Evolutionary conservation across 805 yeast species (phyloP).

Genomic region (Kuraishia ogatae): DNA sequence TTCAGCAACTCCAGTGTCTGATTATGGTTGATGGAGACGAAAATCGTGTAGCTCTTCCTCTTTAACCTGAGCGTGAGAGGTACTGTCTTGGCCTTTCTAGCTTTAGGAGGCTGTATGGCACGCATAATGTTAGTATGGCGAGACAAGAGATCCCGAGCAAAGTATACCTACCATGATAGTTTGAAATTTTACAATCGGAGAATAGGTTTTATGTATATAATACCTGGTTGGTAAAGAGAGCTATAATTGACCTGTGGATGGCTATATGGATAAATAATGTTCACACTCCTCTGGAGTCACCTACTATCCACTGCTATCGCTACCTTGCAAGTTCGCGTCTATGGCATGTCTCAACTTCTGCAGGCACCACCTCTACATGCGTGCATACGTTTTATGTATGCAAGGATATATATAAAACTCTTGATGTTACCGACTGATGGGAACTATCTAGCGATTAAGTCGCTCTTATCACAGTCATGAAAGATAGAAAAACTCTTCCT

Average conservation of each 20-base stretch:
- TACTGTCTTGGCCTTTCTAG: constrained; percentile 3
- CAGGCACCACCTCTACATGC: neutral
- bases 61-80: constrained; percentile 21
- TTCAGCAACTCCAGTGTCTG: constrained; percentile 19
- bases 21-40: constrained; percentile 16
- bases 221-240: too few species aligned
- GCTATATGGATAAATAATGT: too few species aligned
- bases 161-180: neutral
- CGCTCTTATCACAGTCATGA: too few species aligned
- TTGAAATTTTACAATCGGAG: neutral
- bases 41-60: constrained; percentile 25
- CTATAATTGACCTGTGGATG: too few species aligned
- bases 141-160: neutral
- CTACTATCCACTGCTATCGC: neutral
- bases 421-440: too few species aligned
- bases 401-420: neutral
- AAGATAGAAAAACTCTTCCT: too few species aligned
- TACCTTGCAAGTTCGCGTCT: neutral
- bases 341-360: neutral
- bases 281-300: too few species aligned
- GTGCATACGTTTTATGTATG: neutral
- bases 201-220: too few species aligned
- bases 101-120: constrained; percentile 11
- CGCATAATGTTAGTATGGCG: neutral
- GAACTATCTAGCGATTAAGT: too few species aligned